Evolutionary conservation across 306 rosid genomes (phyloP).

Genomic region (Pyrus betulifolia): DNA sequence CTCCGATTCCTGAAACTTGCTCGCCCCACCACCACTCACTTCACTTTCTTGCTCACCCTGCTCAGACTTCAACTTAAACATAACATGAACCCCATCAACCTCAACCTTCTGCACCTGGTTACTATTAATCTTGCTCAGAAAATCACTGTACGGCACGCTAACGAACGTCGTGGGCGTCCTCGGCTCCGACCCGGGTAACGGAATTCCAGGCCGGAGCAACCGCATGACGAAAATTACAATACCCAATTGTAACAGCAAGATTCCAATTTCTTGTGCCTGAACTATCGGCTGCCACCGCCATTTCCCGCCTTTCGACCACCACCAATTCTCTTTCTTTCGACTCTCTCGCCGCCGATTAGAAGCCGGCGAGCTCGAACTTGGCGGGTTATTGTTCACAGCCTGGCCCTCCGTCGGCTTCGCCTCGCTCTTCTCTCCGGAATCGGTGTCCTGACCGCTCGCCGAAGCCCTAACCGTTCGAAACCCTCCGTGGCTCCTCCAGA

Average conservation of each 20-base stretch:
- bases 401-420: slow-evolving; percentile 48
- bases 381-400: slow-evolving; percentile 51
- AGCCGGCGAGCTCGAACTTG: slow-evolving; percentile 35
- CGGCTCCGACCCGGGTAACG: slow-evolving; percentile 83
- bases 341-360: slow-evolving; percentile 63
- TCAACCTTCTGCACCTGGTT: slow-evolving; percentile 90
- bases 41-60: slow-evolving; percentile 43
- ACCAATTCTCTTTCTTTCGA: slow-evolving; percentile 66
- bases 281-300: slow-evolving; percentile 90
- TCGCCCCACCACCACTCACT: slow-evolving; percentile 13
- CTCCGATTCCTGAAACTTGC: slow-evolving; percentile 62
- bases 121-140: slow-evolving; percentile 64
- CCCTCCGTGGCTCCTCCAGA: slow-evolving; percentile 37
- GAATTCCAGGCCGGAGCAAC: slow-evolving; percentile 75
- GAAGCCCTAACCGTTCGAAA: slow-evolving; percentile 25
- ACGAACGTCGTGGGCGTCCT: slow-evolving; percentile 56
- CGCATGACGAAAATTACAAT: slow-evolving; percentile 73
- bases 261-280: slow-evolving; percentile 78
- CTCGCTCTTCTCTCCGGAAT: slow-evolving; percentile 74
- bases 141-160: slow-evolving; percentile 87
- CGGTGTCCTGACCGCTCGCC: slow-evolving; percentile 58
- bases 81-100: slow-evolving; percentile 89
- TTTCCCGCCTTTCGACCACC: slow-evolving; percentile 69
- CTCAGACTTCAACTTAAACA: slow-evolving; percentile 82
- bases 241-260: slow-evolving; percentile 70